phyloP scores from a whole-genome alignment of 139 green algal genomes.

The Parachlorella kessleri region DNA sequence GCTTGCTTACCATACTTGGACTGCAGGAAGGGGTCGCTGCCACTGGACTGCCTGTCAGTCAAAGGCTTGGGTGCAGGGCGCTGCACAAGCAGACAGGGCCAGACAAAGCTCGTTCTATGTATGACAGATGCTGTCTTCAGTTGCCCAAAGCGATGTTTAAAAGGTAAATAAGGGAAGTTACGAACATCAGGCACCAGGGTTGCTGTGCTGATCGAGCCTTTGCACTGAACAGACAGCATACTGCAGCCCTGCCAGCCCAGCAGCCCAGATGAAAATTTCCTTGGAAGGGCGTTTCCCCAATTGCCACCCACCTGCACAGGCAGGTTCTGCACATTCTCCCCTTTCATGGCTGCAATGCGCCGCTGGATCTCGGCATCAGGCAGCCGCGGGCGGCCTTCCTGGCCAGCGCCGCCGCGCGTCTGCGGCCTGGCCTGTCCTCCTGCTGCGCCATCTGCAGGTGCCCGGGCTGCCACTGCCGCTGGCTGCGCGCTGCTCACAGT shows the following conservation, averaged over 20 bases:
- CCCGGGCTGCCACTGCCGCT: neutral
- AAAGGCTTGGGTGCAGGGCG: slow-evolving; percentile 17
- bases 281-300: neutral
- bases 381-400: too few species aligned
- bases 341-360: slow-evolving; percentile 33
- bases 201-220: too few species aligned
- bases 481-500: neutral
- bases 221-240: neutral
- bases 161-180: neutral
- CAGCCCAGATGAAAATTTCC: neutral
- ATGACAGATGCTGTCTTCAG: neutral
- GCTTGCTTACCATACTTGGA: neutral
- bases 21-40: neutral
- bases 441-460: neutral
- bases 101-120: neutral
- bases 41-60: neutral
- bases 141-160: neutral
- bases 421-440: too few species aligned
- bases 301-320: neutral
- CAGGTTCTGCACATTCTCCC: neutral
- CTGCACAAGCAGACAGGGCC: neutral
- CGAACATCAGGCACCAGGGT: neutral
- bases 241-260: neutral
- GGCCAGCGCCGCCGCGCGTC: neutral
- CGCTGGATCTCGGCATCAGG: slow-evolving; percentile 36